Evolutionary conservation across 371 early-diverging fungal genomes (phyloP).

Genomic region (Rhizopus arrhizus): DNA sequence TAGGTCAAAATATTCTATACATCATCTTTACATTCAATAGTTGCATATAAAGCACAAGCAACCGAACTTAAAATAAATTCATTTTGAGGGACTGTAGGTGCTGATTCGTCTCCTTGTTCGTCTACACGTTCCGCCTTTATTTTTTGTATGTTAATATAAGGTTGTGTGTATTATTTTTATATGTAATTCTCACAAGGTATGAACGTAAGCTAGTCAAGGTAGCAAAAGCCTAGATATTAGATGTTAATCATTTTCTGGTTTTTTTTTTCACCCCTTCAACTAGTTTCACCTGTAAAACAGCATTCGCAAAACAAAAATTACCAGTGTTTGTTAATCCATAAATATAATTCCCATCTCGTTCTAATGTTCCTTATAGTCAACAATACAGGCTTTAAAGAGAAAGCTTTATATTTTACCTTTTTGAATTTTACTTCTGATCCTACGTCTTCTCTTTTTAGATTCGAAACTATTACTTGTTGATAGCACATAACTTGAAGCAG

Average conservation of each 20-base stretch:
- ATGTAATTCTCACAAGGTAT: constrained; percentile 41
- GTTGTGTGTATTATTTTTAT: no score
- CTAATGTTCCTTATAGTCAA: constrained; percentile 21
- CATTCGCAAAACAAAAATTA: constrained; percentile 90
- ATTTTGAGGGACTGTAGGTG: constrained; percentile 34
- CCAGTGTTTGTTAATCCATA: constrained; percentile 82
- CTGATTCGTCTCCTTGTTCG: constrained; percentile 53
- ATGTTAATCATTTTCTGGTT: constrained; percentile 1
- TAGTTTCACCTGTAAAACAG: constrained; percentile 72
- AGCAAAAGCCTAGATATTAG: constrained; percentile 51
- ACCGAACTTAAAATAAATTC: constrained; percentile 52
- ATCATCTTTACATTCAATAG: constrained; percentile 44
- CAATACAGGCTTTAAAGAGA: background rate
- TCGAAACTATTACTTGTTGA: constrained; percentile 33
- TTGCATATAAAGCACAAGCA: constrained; percentile 55
- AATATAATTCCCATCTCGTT: constrained; percentile 52
- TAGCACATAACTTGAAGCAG: constrained; percentile 49
- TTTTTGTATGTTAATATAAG: background rate
- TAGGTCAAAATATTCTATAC: no score
- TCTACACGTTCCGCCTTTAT: constrained; percentile 54
- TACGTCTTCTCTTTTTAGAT: constrained; percentile 40
- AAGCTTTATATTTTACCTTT: constrained; percentile 28
- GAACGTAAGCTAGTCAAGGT: constrained; percentile 50
- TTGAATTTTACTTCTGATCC: constrained; percentile 44
- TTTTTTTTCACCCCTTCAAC: background rate